Percentiles rank a stretch among this genome's conserved stretches.
Evolutionary conservation across 805 yeast species (phyloP).

Genomic region (Nakazawaea siamensis): DNA sequence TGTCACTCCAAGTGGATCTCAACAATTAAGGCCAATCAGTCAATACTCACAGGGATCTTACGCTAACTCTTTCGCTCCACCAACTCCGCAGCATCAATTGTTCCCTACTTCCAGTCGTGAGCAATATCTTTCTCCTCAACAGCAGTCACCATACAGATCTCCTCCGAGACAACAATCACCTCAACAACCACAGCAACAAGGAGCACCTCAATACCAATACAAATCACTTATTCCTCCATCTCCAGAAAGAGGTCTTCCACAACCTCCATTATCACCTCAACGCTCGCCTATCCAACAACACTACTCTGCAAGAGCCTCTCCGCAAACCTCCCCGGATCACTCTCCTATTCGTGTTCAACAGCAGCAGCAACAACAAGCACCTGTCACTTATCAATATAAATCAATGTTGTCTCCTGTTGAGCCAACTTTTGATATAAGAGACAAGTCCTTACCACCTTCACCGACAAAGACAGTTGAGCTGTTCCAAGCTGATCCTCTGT

Average conservation of each 20-base stretch:
- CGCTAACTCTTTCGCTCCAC: conserved; percentile 7
- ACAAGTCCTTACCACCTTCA: conserved; percentile 6
- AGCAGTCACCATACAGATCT: background rate
- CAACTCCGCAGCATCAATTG: conserved; percentile 6
- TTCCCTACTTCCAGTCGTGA: background rate
- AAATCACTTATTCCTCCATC: background rate
- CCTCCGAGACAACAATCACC: background rate
- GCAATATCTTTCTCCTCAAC: background rate
- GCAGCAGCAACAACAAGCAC: background rate
- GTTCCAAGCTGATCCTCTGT: background rate
- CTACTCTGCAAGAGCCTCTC: background rate
- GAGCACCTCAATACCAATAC: background rate
- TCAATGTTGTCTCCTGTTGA: conserved; percentile 8
- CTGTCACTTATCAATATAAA: background rate
- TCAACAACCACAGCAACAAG: no score
- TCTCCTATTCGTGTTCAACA: background rate
- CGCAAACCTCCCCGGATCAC: background rate
- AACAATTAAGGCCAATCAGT: conserved; percentile 6
- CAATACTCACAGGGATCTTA: conserved; percentile 4
- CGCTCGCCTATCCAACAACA: background rate
- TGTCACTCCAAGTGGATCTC: conserved; percentile 5
- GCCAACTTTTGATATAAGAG: background rate
- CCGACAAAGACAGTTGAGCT: no score
- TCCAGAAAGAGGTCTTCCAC: background rate
- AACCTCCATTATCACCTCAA: background rate